Conservation (phyloP, 2,329 filamentous ascomycete genomes). For the Stachybotrys chlorohalonatus region DNA sequence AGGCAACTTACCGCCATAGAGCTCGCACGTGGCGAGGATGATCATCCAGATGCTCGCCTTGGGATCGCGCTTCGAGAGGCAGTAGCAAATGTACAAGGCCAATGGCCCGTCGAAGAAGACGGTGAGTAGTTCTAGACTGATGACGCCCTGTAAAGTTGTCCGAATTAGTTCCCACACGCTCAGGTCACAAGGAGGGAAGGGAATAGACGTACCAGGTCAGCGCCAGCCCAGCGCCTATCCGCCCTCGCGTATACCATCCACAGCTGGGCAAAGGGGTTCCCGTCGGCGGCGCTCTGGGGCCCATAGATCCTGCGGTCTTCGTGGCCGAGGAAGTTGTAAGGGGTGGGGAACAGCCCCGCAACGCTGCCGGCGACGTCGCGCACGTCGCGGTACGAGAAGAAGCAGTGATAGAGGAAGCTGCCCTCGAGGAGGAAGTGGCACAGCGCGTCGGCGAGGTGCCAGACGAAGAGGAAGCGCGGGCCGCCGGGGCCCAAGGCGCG, state of each 20-base stretch:
- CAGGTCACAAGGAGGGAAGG: neutral
- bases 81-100: slow-evolving; percentile 50
- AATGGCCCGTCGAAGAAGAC: slow-evolving; percentile 54
- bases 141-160: slow-evolving; percentile 33
- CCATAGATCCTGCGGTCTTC: slow-evolving; percentile 40
- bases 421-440: slow-evolving; percentile 90
- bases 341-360: slow-evolving; percentile 33
- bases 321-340: slow-evolving; percentile 42
- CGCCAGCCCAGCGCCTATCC: slow-evolving; percentile 54
- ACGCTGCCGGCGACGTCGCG: slow-evolving; percentile 18
- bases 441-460: slow-evolving; percentile 88
- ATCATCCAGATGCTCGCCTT: slow-evolving; percentile 54
- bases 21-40: slow-evolving; percentile 54
- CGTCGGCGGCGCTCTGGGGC: slow-evolving; percentile 42
- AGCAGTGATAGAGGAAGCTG: slow-evolving; percentile 87
- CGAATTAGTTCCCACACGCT: neutral
- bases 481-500: slow-evolving; percentile 42
- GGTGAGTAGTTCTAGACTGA: slow-evolving; percentile 57
- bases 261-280: slow-evolving; percentile 44
- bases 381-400: slow-evolving; percentile 52
- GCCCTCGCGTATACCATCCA: slow-evolving; percentile 64
- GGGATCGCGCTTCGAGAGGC: slow-evolving; percentile 45
- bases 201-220: slow-evolving; percentile 40
- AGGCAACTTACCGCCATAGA: slow-evolving; percentile 50
- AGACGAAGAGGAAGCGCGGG: slow-evolving; percentile 75